Base-by-base conservation (phyloP, 306 rosid genomes). In the Quercus suber region DNA sequence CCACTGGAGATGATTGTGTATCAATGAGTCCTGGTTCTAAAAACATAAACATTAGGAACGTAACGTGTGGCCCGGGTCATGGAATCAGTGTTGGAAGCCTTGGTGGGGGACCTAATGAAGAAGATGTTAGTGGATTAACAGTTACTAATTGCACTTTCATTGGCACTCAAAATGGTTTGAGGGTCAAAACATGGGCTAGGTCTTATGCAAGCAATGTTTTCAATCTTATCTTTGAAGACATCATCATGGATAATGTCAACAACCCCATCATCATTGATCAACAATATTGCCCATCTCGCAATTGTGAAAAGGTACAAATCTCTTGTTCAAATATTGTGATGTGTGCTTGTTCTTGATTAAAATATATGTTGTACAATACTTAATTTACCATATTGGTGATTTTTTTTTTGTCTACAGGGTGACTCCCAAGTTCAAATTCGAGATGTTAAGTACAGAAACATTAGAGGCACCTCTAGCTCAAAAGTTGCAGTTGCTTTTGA, bases 21-120 rank as follows among this genome's bases (percentile, higher is more conserved):
- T 70, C 87, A 3, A 15, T 86, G 18, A 72, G 84, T 19, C 73
- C 74, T 0, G 89, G 85, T 2, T 12, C 51, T 1, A 31, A 15
- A 2, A 8, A 14, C 45, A 13, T 86, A 0, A 30, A 64, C 5
- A 55, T 86, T 13, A 33, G 58, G 5, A 28, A 55, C 1, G 59
- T 81, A 13, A 37, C 18, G 5, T 83, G 89, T 4, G 87, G 89
- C 6, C 85, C 85, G 0, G 87, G 89, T 61, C 87, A 83, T 27
- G 87, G 87, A 58, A 83, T 87, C 21, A 87, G 87, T 27, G 49
- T 84, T 2, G 87, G 87, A 10, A 86, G 89, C 70, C 80, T 86
- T 11, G 81, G 85, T 6, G 41, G 41, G 41, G 41, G 41, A 35
- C 9, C 41, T 35, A 35, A 35, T 35, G 41, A 35, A 35, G 41